Base-by-base conservation (phyloP, 2,329 filamentous ascomycete species). In the Fusarium sp. region DNA sequence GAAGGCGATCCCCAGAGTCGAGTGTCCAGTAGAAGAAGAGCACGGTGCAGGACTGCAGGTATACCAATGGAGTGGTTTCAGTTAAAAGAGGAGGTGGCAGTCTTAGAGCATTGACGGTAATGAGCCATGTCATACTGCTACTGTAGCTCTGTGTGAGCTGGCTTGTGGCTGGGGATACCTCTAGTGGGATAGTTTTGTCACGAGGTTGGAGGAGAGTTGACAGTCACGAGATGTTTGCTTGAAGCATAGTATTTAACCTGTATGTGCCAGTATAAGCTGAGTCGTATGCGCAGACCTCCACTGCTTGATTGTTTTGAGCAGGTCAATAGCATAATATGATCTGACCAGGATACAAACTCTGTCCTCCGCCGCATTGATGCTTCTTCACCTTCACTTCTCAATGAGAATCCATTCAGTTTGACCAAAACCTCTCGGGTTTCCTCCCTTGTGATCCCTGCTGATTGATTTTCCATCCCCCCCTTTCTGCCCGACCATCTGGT, bases 401-500 rank as follows among this genome's bases (percentile, higher is more conserved):
- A 39, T 47, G 31, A 36, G 42, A 31, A 48, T 48, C 31, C 55
- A 57, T 22, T 35, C 20, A 31, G 8, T 9, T 42, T 44, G 52
- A 44, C 52, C 38, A 56, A 57, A 66, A 33, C 41, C 64, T 52
- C 65, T 69, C 66, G 66, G 66, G n/a, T 72, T 71, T 31, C 66
- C 67, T 71, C 63, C 55, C 56, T 75, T 67, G 71, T 48, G 41
- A 64, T 61, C 48, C 44, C 65, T 69, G 70, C 44, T 44, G 33
- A 41, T 58, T 51, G 36, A 59, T 58, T n/a, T 24, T 39, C 52
- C 28, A 28, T 44, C 44, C 65, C 64, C 61, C 70, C 48, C 58
- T 77, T 74, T 73, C 57, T 66, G 66, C 66, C 69, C 69, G 63
- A 76, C 66, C 74, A 66, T 70, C 60, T 59, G 61, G 55, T 65